These are phyloP conservation scores for Beauveria scarabaeidicola DNA, from an alignment of 2,329 filamentous ascomycete genomes.

Conservation along the genomic window DNA sequence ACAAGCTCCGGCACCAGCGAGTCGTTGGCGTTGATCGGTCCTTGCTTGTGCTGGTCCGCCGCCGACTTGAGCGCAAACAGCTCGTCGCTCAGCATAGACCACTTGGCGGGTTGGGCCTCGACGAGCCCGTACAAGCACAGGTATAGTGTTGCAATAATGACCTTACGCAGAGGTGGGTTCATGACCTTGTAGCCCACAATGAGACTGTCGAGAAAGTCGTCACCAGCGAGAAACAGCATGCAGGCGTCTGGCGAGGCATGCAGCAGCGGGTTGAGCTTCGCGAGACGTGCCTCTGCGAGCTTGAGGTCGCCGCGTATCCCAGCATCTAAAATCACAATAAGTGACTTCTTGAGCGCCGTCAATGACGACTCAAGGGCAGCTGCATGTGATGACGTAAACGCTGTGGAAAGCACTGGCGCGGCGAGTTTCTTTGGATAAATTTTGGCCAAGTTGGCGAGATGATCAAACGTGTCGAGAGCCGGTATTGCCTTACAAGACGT, in stretches of 20 bases:
- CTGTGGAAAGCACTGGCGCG: constrained; percentile 36
- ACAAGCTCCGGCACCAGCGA: constrained; percentile 77
- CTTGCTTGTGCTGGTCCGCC: constrained; percentile 54
- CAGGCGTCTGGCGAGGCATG: constrained; percentile 50
- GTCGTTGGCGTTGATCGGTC: constrained; percentile 49
- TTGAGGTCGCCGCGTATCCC: constrained; percentile 48
- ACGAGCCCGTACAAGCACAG: constrained; percentile 65
- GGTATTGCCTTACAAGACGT: constrained; percentile 32
- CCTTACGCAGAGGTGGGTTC: constrained; percentile 54
- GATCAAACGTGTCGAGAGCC: constrained; percentile 53
- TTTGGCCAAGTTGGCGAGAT: constrained; percentile 60
- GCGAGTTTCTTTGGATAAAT: constrained; percentile 57
- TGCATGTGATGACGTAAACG: constrained; percentile 44
- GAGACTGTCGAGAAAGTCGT: constrained; percentile 78
- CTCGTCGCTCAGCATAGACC: constrained; percentile 71
- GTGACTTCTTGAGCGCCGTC: constrained; percentile 48
- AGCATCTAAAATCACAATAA: constrained; percentile 56
- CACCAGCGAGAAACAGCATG: constrained; percentile 67
- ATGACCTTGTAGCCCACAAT: constrained; percentile 56
- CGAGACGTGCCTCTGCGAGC: constrained; percentile 45
- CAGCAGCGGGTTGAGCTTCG: constrained; percentile 54
- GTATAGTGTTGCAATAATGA: constrained; percentile 65
- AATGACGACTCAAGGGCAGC: constrained; percentile 45
- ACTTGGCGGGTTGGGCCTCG: constrained; percentile 57
- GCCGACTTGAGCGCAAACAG: constrained; percentile 70